Base-by-base conservation (phyloP, 805 yeast species). In the Kodamaea fukazawae region DNA sequence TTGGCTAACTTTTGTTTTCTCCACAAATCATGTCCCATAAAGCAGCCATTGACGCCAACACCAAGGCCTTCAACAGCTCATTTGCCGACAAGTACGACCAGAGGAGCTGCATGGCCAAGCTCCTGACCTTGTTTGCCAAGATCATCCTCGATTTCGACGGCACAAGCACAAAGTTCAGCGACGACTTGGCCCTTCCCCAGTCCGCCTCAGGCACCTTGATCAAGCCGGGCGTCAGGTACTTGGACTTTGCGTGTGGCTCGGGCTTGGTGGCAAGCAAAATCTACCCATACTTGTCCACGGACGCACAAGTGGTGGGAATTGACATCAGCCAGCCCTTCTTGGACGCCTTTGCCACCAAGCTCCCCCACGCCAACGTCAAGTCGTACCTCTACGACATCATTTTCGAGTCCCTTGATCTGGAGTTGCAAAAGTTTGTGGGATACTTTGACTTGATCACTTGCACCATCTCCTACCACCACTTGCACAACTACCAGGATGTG, bases 181-280 rank as follows among this genome's bases (percentile, higher is more conserved):
- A 26, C 3, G 17, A 40, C 10, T 35, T 32, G 28, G 51, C 54
- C 3, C 29, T 45, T 12, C 16, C 51, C 10, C 32, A 5, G 7
- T 28, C 20, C 12, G 11, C 10, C 8, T 32, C 27, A 3, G 37
- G 37, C 11, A 11, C 17, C 7, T 38, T 51, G 25, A 44, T 58
- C 43, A 48, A 43, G 34, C 57, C 55, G 2, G 57, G 55, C 5
- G 44, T 47, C 36, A 55, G 41, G 26, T 29, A 64, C 5, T 37
- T 70, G 33, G 75, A 70, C 45, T 70, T 70, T 49, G 74, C 73
- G 0, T 69, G 73, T 42, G 75, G 75, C 3, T 60, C 72, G 1
- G 75, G 74, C 0, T 40, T 65, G 7, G 54, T 67, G 12, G 58
- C 66, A 2, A 47, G 53, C 36, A 52, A 51, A n/a, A 35, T 68